Percentiles rank a stretch among this genome's conserved stretches.
These are phyloP conservation scores for Aspergillus sclerotiicarbonarius DNA, from an alignment of 495 filamentous ascomycete genomes.

Conservation along the genomic window DNA sequence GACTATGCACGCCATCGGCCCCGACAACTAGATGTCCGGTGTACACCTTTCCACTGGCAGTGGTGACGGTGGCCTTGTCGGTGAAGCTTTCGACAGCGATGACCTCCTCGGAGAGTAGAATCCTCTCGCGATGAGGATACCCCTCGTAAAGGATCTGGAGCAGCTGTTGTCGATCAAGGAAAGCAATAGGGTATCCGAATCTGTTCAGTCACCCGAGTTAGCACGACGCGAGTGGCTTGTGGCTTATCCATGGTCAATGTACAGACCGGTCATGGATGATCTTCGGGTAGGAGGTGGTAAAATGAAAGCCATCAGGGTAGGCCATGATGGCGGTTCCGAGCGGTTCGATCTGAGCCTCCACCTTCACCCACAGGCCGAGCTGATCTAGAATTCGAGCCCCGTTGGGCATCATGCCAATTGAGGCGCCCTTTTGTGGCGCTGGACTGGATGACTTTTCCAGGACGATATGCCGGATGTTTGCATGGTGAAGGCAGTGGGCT, in stretches of 20 bases:
- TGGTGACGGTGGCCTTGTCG: constrained; percentile 10
- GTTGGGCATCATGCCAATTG: constrained; percentile 19
- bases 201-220: constrained; percentile 3
- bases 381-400: constrained; percentile 21
- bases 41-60: constrained; percentile 28
- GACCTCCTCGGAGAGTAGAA: constrained; percentile 14
- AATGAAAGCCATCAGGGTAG: too few relatives aligned
- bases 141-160: constrained; percentile 20
- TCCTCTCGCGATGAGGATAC: constrained; percentile 14
- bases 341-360: too few relatives aligned
- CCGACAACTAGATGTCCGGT: constrained; percentile 46
- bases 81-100: constrained; percentile 9
- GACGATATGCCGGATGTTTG: constrained; percentile 18
- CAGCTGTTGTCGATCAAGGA: constrained; percentile 30
- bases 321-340: too few relatives aligned
- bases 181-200: constrained; percentile 15
- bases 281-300: constrained; percentile 4
- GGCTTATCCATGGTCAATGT: too few relatives aligned
- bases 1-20: constrained; percentile 49
- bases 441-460: constrained; percentile 15
- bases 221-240: too few relatives aligned
- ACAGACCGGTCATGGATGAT: constrained; percentile 13
- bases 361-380: constrained; percentile 3
- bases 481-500: constrained; percentile 15
- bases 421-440: constrained; percentile 10